Percentiles rank a stretch among this genome's conserved stretches.
These are phyloP conservation scores for Fusarium sp. DNA, from an alignment of 2,329 filamentous ascomycete species.

Conservation along the genomic window DNA sequence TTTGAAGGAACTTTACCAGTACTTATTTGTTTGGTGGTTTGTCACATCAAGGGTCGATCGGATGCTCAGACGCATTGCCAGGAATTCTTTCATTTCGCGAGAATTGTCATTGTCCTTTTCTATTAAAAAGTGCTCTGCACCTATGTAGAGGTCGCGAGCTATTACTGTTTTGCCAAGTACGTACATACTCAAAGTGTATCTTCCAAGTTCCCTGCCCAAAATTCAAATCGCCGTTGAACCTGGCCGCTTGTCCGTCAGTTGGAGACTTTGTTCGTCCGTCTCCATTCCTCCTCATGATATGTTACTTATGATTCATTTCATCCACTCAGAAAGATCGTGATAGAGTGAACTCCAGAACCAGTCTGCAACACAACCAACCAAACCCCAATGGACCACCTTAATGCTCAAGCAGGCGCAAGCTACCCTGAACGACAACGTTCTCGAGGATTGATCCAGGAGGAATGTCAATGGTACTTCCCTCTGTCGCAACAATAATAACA, in stretches of 20 bases:
- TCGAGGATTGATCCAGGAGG: slow-evolving; percentile 96
- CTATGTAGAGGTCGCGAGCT: slow-evolving; percentile 34
- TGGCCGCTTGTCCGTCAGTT: slow-evolving; percentile 1
- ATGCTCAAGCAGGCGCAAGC: slow-evolving; percentile 80
- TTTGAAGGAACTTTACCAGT: background rate
- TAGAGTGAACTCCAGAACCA: slow-evolving; percentile 21
- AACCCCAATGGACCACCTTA: slow-evolving; percentile 53
- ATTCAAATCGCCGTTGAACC: slow-evolving; percentile 6
- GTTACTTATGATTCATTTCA: slow-evolving; percentile 12
- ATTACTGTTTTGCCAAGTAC: slow-evolving; percentile 43
- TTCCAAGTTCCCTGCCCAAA: slow-evolving; percentile 14
- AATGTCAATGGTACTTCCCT: slow-evolving; percentile 97
- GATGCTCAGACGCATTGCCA: background rate
- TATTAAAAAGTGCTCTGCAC: slow-evolving; percentile 41
- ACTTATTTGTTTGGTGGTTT: slow-evolving; percentile 3
- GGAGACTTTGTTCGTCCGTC: slow-evolving; percentile 14
- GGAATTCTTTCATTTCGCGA: slow-evolving; percentile 25
- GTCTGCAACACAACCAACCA: slow-evolving; percentile 11
- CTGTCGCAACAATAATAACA: slow-evolving; percentile 98
- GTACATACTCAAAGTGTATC: slow-evolving; percentile 42
- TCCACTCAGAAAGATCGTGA: slow-evolving; percentile 20
- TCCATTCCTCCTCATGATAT: slow-evolving; percentile 9
- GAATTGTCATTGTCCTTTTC: slow-evolving; percentile 38
- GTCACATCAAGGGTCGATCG: background rate
- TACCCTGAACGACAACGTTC: slow-evolving; percentile 99